Evolutionary conservation across 2,329 filamentous ascomycete genomes (phyloP).

Genomic region (Westerdykella sp.): DNA sequence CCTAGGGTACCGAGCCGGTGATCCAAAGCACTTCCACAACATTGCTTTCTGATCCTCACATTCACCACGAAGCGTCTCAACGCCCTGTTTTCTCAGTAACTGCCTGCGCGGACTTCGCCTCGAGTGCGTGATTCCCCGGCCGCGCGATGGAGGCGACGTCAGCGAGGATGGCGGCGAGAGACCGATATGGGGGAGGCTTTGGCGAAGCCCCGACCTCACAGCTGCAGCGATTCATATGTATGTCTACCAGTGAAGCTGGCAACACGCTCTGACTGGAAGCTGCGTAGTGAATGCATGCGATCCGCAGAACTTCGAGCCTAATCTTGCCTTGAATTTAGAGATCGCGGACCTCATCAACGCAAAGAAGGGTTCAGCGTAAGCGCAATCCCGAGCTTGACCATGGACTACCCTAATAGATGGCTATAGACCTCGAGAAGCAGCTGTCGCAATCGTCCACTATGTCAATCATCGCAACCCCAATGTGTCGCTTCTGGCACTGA

Average conservation of each 20-base stretch:
- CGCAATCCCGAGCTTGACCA: not conserved
- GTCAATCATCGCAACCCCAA: slow-evolving; percentile 97
- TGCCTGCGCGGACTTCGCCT: too few species aligned
- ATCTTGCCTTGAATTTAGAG: slow-evolving; percentile 92
- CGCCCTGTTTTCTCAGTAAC: too few species aligned
- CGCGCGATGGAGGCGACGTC: slow-evolving; percentile 77
- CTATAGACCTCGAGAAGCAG: slow-evolving; percentile 76
- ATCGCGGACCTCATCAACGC: slow-evolving; percentile 94
- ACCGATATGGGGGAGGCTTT: slow-evolving; percentile 75
- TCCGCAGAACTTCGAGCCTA: slow-evolving; percentile 95
- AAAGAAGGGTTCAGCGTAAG: slow-evolving; percentile 85
- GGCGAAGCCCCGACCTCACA: slow-evolving; percentile 74
- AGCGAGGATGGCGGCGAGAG: slow-evolving; percentile 88
- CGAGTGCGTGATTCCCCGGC: too few species aligned
- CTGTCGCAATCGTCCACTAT: slow-evolving; percentile 84
- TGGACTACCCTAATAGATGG: slow-evolving; percentile 12
- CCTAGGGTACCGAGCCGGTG: too few species aligned
- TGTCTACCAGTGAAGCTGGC: not conserved
- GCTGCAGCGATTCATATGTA: slow-evolving; percentile 86
- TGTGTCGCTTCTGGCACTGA: slow-evolving; percentile 81
- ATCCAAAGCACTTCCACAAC: too few species aligned
- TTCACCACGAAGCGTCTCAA: too few species aligned
- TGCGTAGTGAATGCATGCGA: slow-evolving; percentile 77
- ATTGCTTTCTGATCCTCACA: too few species aligned
- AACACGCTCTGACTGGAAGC: slow-evolving; percentile 8